Evolutionary conservation across 139 green algal genomes (phyloP), one percentile per base, ranked within the genome.

Genomic region (Picochlorum sp.): DNA sequence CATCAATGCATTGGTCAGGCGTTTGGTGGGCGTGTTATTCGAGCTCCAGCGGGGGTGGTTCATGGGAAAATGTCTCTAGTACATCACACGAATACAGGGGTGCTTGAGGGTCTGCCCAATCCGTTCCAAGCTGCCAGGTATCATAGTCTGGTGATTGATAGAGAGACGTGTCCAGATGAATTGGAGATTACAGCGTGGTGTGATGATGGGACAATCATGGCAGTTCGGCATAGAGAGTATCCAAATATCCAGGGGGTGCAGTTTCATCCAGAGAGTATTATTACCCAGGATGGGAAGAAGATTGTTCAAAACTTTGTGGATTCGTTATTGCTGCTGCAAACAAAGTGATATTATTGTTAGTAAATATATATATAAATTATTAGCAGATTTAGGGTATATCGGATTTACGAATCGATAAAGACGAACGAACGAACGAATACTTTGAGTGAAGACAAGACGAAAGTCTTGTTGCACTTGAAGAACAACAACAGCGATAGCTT

Each of bases 191-290:
- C 88, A 4, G 94, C 90, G 23, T 97, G 92, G 91, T 96, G 89
- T 0, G 92, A 98, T 54, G 94, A 99, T 66, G 87, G 89, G 56
- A 96, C 89, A 28, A 92, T 98, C 75, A 99, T 99, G 94, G 94
- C 69, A 3, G 84, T 96, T 26, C 78, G 83, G 23, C 92, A 98
- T 75, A 92, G 84, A 64, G 70, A 91, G 54, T 76, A 82, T 51
- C 74, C 78, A 1, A 74, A 82, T 67, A 83, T 92, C 41, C 82
- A 90, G 70, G 88, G 91, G 4, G 92, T 99, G 65, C 94, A 99
- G 75, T 99, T 99, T 75, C 94, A 99, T 73, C 93, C 94, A 4
- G 94, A 97, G 71, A 86, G 69, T 65, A 94, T 97, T 70, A 96
- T 97, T 74, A 97, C 91, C 3, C 64, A 90, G 49, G 83, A 86